Conservation (phyloP, 106 monocot genomes). For the Agapanthus africanus region DNA sequence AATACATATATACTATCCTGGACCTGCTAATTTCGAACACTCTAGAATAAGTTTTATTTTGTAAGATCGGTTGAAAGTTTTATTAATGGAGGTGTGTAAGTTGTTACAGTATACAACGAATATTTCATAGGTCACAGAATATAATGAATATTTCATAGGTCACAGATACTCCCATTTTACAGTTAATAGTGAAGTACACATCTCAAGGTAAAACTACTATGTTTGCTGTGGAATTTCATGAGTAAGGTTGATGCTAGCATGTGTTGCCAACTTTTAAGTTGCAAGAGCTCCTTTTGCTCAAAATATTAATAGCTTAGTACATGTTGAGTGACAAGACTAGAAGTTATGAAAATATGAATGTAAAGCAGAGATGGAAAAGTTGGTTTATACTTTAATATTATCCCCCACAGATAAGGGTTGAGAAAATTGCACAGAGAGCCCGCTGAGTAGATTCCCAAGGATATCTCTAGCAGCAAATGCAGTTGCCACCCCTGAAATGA, state of each 20-base stretch:
- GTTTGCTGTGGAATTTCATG: too few species aligned
- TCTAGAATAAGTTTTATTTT: too few species aligned
- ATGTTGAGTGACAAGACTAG: background rate
- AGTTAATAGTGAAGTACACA: background rate
- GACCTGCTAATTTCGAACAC: too few species aligned
- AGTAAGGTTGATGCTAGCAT: background rate
- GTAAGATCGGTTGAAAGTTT: too few species aligned
- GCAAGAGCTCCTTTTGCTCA: background rate
- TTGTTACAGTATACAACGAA: too few species aligned
- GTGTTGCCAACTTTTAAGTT: background rate
- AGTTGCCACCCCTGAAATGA: constrained; percentile 79
- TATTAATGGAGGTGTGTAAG: too few species aligned
- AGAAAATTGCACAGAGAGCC: constrained; percentile 81
- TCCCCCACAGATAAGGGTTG: constrained; percentile 81
- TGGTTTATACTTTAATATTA: constrained; percentile 58
- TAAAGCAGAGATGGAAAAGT: background rate
- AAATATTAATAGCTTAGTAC: background rate
- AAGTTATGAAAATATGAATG: background rate
- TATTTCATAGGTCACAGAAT: too few species aligned
- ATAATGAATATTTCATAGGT: too few species aligned
- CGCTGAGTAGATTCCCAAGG: constrained; percentile 86
- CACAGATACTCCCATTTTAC: too few species aligned
- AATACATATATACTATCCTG: too few species aligned
- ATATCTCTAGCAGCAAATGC: constrained; percentile 96
- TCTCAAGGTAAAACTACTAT: background rate